Base-by-base conservation (phyloP, 2,329 filamentous ascomycete species). In the Claviceps paspali region DNA sequence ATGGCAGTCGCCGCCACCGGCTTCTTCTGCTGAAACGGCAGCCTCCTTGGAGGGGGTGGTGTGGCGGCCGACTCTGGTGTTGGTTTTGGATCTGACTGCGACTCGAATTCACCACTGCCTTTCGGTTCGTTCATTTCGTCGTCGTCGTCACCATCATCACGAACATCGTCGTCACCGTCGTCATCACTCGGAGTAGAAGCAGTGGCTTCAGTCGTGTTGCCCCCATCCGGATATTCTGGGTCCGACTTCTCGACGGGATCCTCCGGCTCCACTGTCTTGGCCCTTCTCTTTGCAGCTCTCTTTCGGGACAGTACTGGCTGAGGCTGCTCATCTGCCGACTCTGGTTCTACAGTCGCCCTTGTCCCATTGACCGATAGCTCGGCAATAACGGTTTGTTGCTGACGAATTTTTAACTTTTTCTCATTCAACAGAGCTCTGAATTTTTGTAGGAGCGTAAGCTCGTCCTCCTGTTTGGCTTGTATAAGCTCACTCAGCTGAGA, bases 341-440 rank as follows among this genome's bases (percentile, higher is more conserved):
- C 46, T 19, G 54, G 55, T 27, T 37, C 39, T 32, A 47, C 47
- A n/a, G 46, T 52, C 36, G 42, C 50, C 40, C 45, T 42, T 48
- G 43, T 50, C 19, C 6, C 27, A 18, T 28, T 31, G 17, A 21
- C n/a, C 4, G 67, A 64, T 3, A 63, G 63, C 2, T 59, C 46
- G 3, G 60, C 54, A 18, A 85, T 56, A 15, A 81, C 56, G 28
- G 70, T 67, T 48, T 81, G 76, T 56, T 85, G 80, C 47, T 85
- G 72, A 30, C 82, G 62, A 35, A 87, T 86, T 57, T 82, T 86
- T 36, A 78, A 62, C 56, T 87, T 87, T 61, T 88, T 88, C 53
- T 80, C 73, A 47, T 87, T 87, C 1, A 87, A 60, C 2, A 88
- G 61, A 38, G 72, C 64, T 38, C 73, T 68, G 47, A 84, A 84